Base-by-base conservation (phyloP, 2,329 filamentous ascomycete genomes). In the Hypoxylon sp. region DNA sequence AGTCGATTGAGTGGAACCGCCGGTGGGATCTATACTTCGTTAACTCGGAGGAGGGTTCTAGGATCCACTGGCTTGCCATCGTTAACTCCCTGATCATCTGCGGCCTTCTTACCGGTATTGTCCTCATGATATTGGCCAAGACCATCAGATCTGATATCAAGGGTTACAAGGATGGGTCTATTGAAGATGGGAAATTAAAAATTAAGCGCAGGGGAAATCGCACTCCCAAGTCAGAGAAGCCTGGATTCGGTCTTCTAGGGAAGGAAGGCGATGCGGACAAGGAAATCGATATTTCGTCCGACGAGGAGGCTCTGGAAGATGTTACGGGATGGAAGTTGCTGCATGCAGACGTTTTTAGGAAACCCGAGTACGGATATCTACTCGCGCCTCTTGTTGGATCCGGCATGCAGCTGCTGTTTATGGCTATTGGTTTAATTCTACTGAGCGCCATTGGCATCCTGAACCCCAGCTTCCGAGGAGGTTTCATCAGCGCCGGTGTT, bases 11-110 rank as follows among this genome's bases (percentile, higher is more conserved):
- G 70, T 97, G 94, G 94, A 84, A 85, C 62, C 93, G 90, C 73
- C 88, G 93, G 60, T 97, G 94, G 93, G 92, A 97, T 75, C 82
- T 95, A 60, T 97, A 97, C 79, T 97, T 97, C 80, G 92, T 91
- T 65, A 94, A 95, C 78, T 92, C 96, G 76, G 91, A 93, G 63
- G 92, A 95, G 72, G 92, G 91, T 49, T 90, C 88, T 25, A 90
- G 89, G 76, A 93, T 95, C 23, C 93, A 97, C 77, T 97, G 93
- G 92, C 84, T 97, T 61, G 93, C 93, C 36, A 95, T 97, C 69
- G 80, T 96, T 79, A 97, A 97, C 81, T 96, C 93, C 0, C 80
- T 97, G 70, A 90, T 94, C 71, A 96, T 97, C 71, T 93, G 91
- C 53, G 91, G 91, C 5, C 83, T 96, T 36, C 82, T 97, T 45